These are phyloP conservation scores for Coemansia brasiliensis DNA, from an alignment of 192 early-diverging fungal genomes.

Conservation along the genomic window DNA sequence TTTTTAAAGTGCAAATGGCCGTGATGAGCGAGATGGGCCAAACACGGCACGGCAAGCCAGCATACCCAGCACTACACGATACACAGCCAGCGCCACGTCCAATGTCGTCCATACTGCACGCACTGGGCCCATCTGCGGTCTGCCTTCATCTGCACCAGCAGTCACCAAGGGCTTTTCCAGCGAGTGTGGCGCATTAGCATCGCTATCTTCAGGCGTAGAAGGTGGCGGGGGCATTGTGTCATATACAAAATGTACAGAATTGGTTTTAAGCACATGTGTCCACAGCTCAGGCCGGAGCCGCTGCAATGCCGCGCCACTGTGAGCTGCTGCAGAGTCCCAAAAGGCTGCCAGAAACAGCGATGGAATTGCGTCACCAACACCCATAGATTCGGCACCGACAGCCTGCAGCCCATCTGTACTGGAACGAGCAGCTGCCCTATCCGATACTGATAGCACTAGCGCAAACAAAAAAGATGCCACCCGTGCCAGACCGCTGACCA, in stretches of 20 bases:
- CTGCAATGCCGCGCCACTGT: slow-evolving; percentile 31
- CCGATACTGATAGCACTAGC: background rate
- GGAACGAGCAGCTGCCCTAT: background rate
- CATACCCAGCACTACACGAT: slow-evolving; percentile 36
- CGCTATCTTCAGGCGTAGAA: background rate
- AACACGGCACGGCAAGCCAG: slow-evolving; percentile 40
- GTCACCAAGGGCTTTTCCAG: background rate
- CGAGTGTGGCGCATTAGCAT: background rate
- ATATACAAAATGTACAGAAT: background rate
- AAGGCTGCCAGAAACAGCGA: slow-evolving; percentile 35
- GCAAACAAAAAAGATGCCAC: background rate
- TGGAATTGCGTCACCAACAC: slow-evolving; percentile 18
- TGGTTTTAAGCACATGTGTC: slow-evolving; percentile 29
- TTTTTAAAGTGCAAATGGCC: slow-evolving; percentile 18
- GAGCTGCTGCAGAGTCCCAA: slow-evolving; percentile 23
- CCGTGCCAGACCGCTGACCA: slow-evolving; percentile 1
- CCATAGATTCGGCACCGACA: background rate
- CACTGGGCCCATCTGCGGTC: background rate
- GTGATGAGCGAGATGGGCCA: slow-evolving; percentile 31
- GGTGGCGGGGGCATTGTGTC: slow-evolving; percentile 13
- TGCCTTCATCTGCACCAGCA: background rate
- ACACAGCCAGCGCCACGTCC: slow-evolving; percentile 47
- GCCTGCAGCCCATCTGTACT: background rate
- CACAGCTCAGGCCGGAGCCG: slow-evolving; percentile 50
- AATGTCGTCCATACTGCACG: slow-evolving; percentile 38